Evolutionary conservation across 2,329 filamentous ascomycete genomes (phyloP), one percentile per base, ranked within the genome.

Genomic region (Colletotrichum liaoningense): DNA sequence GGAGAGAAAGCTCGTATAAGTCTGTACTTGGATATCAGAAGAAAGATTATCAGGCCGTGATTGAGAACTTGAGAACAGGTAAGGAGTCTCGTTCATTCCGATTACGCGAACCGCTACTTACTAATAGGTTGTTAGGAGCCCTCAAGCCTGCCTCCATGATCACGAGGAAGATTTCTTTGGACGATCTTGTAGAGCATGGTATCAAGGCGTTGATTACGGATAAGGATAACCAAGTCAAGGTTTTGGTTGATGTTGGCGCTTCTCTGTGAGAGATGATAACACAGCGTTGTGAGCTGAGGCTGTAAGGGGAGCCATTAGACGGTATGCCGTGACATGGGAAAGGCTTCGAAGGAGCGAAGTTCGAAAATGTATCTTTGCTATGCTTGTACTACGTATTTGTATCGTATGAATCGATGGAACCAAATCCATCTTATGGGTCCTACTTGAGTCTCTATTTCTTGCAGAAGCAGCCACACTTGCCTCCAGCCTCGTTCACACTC

Each of bases 161-260:
- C 52, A 90, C 88, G 0, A 83, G 86, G 67, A 87, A 83, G 76
- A 88, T 90, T 33, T 79, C 80, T 35, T 79, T 90, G 69, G 84
- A 87, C 14, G 82, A 88, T 58, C 76, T 89, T 16, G 85, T 88
- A 0, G 84, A 89, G 59, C 81, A 86, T 54, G 88, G 88, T 0
- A 88, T 89, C 77, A 83, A 86, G 74, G 83, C 86, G 1, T 79
- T 90, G 63, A 85, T 89, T 38, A 80, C 86, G 7, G 86, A 89
- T 75, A 89, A 88, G 76, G 87, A 89, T 70, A 86, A 83, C 56
- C 87, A 90, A 75, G 88, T 89, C 42, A 90, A 90, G 80, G 88
- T 90, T 38, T 74, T 90, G 73, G 86, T 90, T n/a, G 75, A 79
- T 66, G 30, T 73, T 5, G 69, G 64, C 72, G 74, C 62, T 2